A percentile compares a stretch with the other conserved stretches of the same genome.
Conservation (phyloP, 495 filamentous ascomycete species). For the Tuber calosporum region DNA sequence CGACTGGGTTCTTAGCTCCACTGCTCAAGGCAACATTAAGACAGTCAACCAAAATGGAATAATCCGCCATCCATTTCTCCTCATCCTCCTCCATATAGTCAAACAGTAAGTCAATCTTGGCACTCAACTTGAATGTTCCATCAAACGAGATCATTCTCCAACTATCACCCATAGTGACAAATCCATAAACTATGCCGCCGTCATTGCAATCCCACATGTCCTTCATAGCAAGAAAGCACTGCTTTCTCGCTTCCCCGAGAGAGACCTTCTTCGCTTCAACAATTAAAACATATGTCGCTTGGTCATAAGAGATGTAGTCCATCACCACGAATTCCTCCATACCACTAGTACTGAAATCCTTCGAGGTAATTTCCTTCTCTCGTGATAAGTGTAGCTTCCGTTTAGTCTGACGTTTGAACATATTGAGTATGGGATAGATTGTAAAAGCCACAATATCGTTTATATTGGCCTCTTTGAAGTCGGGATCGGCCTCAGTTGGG, state of each 20-base stretch:
- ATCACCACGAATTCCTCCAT: conserved; percentile 19
- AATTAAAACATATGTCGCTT: conserved; percentile 13
- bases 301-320: conserved; percentile 1
- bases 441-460: conserved; percentile 14
- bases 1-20: not conserved
- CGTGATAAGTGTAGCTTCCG: conserved; percentile 9
- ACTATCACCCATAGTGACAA: conserved; percentile 13
- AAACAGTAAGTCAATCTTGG: conserved; percentile 10
- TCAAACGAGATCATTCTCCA: conserved; percentile 18
- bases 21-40: conserved; percentile 17
- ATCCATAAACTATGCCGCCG: conserved; percentile 18
- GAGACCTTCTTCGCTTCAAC: conserved; percentile 20
- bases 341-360: conserved; percentile 4
- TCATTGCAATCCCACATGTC: conserved; percentile 16
- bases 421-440: conserved; percentile 2
- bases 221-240: conserved; percentile 20
- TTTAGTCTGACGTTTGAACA: conserved; percentile 7
- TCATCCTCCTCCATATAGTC: conserved; percentile 10
- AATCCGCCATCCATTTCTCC: conserved; percentile 20
- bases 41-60: conserved; percentile 15
- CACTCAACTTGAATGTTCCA: conserved; percentile 15
- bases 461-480: conserved; percentile 21
- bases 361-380: conserved; percentile 14
- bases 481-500: conserved; percentile 8
- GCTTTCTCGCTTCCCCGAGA: conserved; percentile 15